These are phyloP conservation scores for Penicillium malachiteum DNA, from an alignment of 495 filamentous ascomycete species.

Conservation along the genomic window DNA sequence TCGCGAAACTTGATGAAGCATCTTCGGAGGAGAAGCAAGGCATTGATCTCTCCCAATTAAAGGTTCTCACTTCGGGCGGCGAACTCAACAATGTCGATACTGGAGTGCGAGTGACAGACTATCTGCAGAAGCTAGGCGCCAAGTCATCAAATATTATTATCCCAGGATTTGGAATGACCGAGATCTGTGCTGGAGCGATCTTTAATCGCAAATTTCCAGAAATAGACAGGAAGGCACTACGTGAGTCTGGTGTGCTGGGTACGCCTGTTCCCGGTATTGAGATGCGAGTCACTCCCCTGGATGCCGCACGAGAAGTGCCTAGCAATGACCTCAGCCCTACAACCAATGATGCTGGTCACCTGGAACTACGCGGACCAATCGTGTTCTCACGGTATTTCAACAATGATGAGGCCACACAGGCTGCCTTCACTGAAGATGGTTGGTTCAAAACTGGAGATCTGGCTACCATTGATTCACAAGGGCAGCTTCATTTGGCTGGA, in stretches of 20 bases:
- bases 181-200: slow-evolving; percentile 52
- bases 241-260: slow-evolving; percentile 40
- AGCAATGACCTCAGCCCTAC: neutral
- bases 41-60: slow-evolving; percentile 21
- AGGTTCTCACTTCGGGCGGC: slow-evolving; percentile 36
- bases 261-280: slow-evolving; percentile 37
- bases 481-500: slow-evolving; percentile 54
- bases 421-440: slow-evolving; percentile 67
- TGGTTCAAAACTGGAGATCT: slow-evolving; percentile 86
- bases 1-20: neutral
- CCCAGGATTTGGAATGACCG: slow-evolving; percentile 58
- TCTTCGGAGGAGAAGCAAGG: slow-evolving; percentile 26
- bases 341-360: slow-evolving; percentile 15
- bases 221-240: slow-evolving; percentile 26
- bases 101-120: slow-evolving; percentile 22
- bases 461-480: slow-evolving; percentile 56
- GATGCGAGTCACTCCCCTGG: slow-evolving; percentile 34
- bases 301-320: no score
- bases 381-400: slow-evolving; percentile 81
- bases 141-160: slow-evolving; percentile 39
- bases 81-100: slow-evolving; percentile 38
- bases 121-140: slow-evolving; percentile 29
- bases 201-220: slow-evolving; percentile 36
- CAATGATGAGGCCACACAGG: slow-evolving; percentile 59
- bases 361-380: slow-evolving; percentile 50